A percentile compares a stretch with the other conserved stretches of the same genome.
phyloP scores from a whole-genome alignment of 306 rosid genomes.

The Quercus parvula region DNA sequence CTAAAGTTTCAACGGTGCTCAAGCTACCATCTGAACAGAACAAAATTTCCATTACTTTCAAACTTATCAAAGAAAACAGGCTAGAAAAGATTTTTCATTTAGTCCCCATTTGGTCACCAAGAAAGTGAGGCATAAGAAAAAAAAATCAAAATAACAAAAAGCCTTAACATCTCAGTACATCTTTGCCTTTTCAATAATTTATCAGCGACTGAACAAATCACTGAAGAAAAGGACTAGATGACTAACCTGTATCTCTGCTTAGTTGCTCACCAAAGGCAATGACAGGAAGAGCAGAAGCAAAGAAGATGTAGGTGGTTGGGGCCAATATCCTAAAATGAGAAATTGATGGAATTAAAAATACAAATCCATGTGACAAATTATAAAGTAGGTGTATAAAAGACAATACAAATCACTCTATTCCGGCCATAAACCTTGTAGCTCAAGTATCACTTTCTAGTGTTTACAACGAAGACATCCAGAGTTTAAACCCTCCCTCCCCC shows the following conservation, averaged over 20 bases:
- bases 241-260: constrained; percentile 63
- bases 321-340: constrained; percentile 56
- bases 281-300: constrained; percentile 86
- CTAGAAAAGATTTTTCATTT: not conserved
- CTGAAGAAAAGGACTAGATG: not conserved
- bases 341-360: not conserved
- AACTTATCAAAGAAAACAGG: constrained; percentile 2
- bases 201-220: not conserved
- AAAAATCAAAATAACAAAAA: not conserved
- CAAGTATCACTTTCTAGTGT: too few species aligned
- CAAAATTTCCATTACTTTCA: constrained; percentile 8
- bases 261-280: constrained; percentile 77
- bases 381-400: not conserved
- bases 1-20: constrained; percentile 83
- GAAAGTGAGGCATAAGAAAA: not conserved
- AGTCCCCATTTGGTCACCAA: not conserved
- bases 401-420: constrained; percentile 45
- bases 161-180: not conserved
- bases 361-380: not conserved
- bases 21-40: constrained; percentile 64
- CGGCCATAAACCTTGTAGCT: constrained; percentile 18
- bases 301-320: constrained; percentile 71
- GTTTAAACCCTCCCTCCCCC: too few species aligned
- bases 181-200: not conserved
- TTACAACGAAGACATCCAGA: too few species aligned